Percentiles rank a stretch among this genome's conserved stretches.
Evolutionary conservation across 2,329 filamentous ascomycete species (phyloP).

Genomic region (Talaromyces albobiverticillius): DNA sequence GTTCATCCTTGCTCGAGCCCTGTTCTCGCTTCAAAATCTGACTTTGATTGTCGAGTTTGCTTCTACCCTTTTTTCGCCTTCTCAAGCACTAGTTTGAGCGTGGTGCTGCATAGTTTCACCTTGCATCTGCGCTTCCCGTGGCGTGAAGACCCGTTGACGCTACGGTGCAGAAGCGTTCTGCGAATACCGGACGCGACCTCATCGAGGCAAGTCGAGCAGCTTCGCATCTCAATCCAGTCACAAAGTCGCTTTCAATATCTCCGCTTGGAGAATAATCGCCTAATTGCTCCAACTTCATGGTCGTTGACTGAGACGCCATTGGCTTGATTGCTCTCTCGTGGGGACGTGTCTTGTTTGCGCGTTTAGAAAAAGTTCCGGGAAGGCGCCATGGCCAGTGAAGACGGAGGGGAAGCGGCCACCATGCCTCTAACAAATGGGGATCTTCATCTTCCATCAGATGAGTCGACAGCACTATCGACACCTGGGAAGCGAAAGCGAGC

Average conservation of each 20-base stretch:
- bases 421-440: conserved; percentile 36
- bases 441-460: conserved; percentile 25
- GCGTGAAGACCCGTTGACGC: conserved; percentile 10
- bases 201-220: conserved; percentile 4
- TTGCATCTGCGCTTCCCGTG: conserved; percentile 14
- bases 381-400: conserved; percentile 36
- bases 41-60: conserved; percentile 4
- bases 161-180: conserved; percentile 17
- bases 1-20: conserved; percentile 5
- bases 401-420: conserved; percentile 28
- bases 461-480: conserved; percentile 29
- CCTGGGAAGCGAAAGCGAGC: conserved; percentile 43
- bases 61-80: background rate
- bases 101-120: conserved; percentile 2
- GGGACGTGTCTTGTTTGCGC: conserved; percentile 15
- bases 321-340: conserved; percentile 9
- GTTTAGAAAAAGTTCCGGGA: conserved; percentile 13
- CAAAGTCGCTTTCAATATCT: background rate
- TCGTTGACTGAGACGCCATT: conserved; percentile 9
- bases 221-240: background rate
- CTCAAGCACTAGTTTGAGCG: conserved; percentile 1
- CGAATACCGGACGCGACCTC: conserved; percentile 12
- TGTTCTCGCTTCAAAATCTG: conserved; percentile 8
- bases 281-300: conserved; percentile 1
- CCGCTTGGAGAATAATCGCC: background rate